These are phyloP conservation scores for Neobulgaria alba DNA, from an alignment of 2,329 filamentous ascomycete genomes.

Conservation along the genomic window DNA sequence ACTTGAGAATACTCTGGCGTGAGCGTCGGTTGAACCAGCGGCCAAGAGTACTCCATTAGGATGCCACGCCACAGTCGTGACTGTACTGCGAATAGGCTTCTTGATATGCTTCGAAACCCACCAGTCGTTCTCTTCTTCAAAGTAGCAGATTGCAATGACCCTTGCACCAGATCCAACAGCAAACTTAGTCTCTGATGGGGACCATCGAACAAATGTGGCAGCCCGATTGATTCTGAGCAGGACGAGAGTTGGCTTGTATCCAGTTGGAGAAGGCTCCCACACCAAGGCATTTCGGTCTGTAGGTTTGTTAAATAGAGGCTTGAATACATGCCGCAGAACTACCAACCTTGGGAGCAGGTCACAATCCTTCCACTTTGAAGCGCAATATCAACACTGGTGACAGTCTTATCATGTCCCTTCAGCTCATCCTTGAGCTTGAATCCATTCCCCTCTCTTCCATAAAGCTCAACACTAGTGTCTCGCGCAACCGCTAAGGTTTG, in stretches of 20 bases:
- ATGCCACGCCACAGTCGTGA: conserved; percentile 93
- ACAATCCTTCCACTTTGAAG: conserved; percentile 87
- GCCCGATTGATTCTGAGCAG: conserved; percentile 95
- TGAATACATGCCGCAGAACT: background rate
- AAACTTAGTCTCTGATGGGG: conserved; percentile 93
- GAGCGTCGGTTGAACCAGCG: conserved; percentile 93
- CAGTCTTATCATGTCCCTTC: conserved; percentile 92
- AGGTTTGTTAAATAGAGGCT: conserved; percentile 4
- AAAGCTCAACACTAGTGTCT: conserved; percentile 85
- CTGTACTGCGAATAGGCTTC: conserved; percentile 96
- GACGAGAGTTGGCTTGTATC: conserved; percentile 95
- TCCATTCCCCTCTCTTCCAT: conserved; percentile 60
- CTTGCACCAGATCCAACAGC: conserved; percentile 93
- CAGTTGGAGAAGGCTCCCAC: conserved; percentile 86
- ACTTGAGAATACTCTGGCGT: conserved; percentile 86
- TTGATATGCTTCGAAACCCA: conserved; percentile 99
- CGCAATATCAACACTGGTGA: conserved; percentile 94
- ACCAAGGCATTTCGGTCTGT: conserved; percentile 94
- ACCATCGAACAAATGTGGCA: conserved; percentile 95
- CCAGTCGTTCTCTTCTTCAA: conserved; percentile 99
- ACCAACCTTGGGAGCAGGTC: conserved; percentile 84
- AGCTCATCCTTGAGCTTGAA: conserved; percentile 87
- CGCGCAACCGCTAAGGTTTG: conserved; percentile 82
- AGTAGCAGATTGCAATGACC: conserved; percentile 95
- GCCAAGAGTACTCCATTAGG: conserved; percentile 94